Base-by-base conservation (phyloP, 2,329 filamentous ascomycete genomes). In the Colletotrichum filicis region DNA sequence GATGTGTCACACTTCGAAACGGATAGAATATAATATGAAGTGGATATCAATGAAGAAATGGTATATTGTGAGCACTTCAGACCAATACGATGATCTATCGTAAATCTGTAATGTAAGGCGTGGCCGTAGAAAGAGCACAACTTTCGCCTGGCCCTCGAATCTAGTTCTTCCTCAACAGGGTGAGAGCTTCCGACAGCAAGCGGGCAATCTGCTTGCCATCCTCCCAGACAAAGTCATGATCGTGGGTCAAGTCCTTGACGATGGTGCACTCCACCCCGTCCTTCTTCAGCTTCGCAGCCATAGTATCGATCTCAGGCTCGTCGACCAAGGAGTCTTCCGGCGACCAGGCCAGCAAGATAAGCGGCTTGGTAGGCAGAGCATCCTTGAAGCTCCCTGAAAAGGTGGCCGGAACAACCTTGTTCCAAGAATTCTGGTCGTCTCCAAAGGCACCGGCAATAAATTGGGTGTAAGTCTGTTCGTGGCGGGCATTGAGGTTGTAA, bases 401-500 rank as follows among this genome's bases (percentile, higher is more conserved):
- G 63, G 79, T 80, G 14, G 85, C 85, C 0, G 92, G 92, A 70
- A 91, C 91, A 1, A 85, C 89, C 1, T 77, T 80, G 66, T 84
- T 82, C 92, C 92, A 94, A 0, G 69, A 77, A 32, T 75, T 77
- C 71, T 79, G 79, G 56, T 89, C 85, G 1, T 78, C 69, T 0
- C 92, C 92, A 80, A 94, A 94, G 1, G 92, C 92, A 6, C 83
- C 86, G 3, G 80, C 77, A 24, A 92, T 83, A 74, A 95, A 91
- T 4, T 85, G 84, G 6, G 82, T 79, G 79, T 94, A 95, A 32
- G 77, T 79, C 6, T 82, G 83, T 22, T 78, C 79, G 46, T 87
- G 83, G 8, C 86, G 83, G 59, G 83, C 80, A 30, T 86, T 82
- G 24, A 94, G 80, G 0, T 85, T 86, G 8, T 85, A 84, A 11